Percentiles rank a stretch among this genome's conserved stretches.
Evolutionary conservation across 108 stramenopile genomes (phyloP).

Genomic region (Cyclotella sp.): DNA sequence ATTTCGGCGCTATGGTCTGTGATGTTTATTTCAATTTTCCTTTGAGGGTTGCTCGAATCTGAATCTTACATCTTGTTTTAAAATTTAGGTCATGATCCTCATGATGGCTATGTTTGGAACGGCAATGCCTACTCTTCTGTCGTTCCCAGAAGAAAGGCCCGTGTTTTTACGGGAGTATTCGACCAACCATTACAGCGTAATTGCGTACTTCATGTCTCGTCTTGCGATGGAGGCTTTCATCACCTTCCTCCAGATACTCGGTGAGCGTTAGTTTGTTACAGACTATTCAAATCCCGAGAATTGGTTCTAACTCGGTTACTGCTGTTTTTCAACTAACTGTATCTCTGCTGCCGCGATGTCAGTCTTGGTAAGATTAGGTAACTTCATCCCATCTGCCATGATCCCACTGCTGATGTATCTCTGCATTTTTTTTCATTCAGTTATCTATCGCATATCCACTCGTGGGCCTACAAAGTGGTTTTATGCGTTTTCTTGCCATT

Average conservation of each 20-base stretch:
- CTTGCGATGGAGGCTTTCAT: slow-evolving; percentile 66
- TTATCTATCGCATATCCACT: slow-evolving; percentile 61
- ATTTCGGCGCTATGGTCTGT: slow-evolving; percentile 72
- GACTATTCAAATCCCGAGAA: too few relatives aligned
- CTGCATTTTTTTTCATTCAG: slow-evolving; percentile 16
- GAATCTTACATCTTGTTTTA: neutral
- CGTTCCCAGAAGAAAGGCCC: slow-evolving; percentile 87
- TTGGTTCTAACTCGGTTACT: neutral
- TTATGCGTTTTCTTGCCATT: slow-evolving; percentile 53
- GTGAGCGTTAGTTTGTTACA: neutral
- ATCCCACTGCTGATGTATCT: neutral
- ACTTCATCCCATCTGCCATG: neutral
- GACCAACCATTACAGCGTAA: slow-evolving; percentile 82
- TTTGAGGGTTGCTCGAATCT: too few relatives aligned
- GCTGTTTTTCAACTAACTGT: neutral
- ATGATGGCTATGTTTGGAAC: slow-evolving; percentile 82
- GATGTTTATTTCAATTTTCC: slow-evolving; percentile 54
- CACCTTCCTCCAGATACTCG: slow-evolving; percentile 61
- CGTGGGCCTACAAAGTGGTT: slow-evolving; percentile 64
- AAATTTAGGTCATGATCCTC: slow-evolving; percentile 60
- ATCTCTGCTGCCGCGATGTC: neutral
- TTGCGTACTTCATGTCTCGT: slow-evolving; percentile 75
- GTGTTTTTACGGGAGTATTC: slow-evolving; percentile 90
- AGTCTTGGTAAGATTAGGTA: slow-evolving; percentile 27
- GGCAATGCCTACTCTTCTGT: slow-evolving; percentile 73